Base-by-base conservation (phyloP, 169 alveolate genomes). In the Babesia sp. region DNA sequence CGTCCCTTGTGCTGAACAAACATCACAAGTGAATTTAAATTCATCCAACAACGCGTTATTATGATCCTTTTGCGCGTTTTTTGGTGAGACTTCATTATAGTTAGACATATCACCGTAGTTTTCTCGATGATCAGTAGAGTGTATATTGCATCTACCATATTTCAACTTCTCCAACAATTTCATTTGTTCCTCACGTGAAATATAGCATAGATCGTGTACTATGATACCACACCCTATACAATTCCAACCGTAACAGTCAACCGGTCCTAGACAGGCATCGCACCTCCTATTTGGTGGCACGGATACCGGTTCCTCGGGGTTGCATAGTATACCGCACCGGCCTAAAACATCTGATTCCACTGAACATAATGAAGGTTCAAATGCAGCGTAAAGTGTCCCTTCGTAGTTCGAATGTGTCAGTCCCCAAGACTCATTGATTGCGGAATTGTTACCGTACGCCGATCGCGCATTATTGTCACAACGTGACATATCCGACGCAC, bases 261-360 rank as follows among this genome's bases (percentile, higher is more conserved):
- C 36, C 22, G 39, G 22, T n/a, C 79, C 79, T 22, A 69, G 57
- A 26, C 79, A 69, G 1, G 79, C 79, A 34, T 69, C 79, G 37
- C 79, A 69, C 29, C 67, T 24, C 70, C 42, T 69, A 45, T 69
- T 58, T 12, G 20, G 48, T 12, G 57, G 36, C 18, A 69, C 2
- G 2, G 7, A 1, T 22, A 69, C 67, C 20, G 64, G 42, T 8
- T 33, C 58, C 33, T n/a, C 56, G 20, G 54, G 24, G 18, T 11
- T 24, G 18, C 24, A 36, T n/a, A 2, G 12, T 46, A 46, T n/a
- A 4, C 48, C 51, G 29, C 26, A 12, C 16, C 74, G 37, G 18
- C 26, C 29, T 16, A 45, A 29, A 4, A 64, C 45, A 20, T 50
- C 33, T n/a, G 39, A 16, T n/a, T 64, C 61, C 16, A 64, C 45